phyloP scores from a whole-genome alignment of 2,329 filamentous ascomycete species.

The Talaromyces funiculosus region DNA sequence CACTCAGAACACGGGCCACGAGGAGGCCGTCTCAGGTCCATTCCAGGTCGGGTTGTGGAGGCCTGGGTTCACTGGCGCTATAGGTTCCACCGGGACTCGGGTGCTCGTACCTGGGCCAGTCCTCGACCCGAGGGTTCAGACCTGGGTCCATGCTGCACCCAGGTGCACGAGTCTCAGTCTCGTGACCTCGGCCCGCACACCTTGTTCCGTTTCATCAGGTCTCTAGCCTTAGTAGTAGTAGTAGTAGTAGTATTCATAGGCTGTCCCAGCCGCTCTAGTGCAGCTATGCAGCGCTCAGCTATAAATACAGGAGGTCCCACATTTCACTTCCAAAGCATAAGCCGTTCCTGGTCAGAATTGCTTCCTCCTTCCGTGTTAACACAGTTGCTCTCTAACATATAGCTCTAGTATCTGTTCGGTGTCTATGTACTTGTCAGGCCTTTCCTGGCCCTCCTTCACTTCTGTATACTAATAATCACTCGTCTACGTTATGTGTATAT shows the following conservation, averaged over 20 bases:
- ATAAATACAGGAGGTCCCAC: not conserved
- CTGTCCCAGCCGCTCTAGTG: slow-evolving; percentile 2
- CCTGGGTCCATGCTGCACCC: not conserved
- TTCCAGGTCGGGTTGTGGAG: not conserved
- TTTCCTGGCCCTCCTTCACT: no score
- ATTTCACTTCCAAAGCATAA: not conserved
- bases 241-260: not conserved
- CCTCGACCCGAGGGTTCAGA: not conserved
- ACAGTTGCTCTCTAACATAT: no score
- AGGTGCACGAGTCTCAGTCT: not conserved
- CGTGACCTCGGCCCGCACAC: not conserved
- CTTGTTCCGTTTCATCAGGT: not conserved
- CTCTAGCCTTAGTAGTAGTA: not conserved
- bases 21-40: not conserved
- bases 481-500: slow-evolving; percentile 15
- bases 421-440: no score
- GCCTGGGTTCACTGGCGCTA: not conserved
- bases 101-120: not conserved
- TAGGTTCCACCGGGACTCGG: not conserved
- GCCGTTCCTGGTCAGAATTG: no score
- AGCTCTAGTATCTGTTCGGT: no score
- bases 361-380: no score
- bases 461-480: slow-evolving; percentile 13
- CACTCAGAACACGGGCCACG: not conserved
- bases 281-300: not conserved